Evolutionary conservation across 2,329 filamentous ascomycete species (phyloP), one percentile per base, ranked within the genome.

Genomic region (Albophoma yamanashiensis): DNA sequence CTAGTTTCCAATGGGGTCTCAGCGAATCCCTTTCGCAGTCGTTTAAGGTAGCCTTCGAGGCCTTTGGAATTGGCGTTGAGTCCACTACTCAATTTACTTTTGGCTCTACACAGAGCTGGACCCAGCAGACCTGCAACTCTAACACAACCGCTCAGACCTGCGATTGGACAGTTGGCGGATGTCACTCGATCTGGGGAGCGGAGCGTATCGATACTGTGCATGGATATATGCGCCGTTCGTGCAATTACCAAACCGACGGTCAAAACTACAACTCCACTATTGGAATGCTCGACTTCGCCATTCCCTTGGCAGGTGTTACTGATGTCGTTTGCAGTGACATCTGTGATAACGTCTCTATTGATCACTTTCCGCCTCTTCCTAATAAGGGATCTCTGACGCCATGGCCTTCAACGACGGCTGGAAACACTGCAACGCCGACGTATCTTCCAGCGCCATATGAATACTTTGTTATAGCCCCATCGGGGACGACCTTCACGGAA

Each of bases 71-170:
- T 7, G 27, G 27, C 27, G 2, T 36, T 36, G 6, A 36, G 34
- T 36, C 34, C 34, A 36, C 34, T 11, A 38, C 36, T 11, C 8
- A 14, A 38, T 38, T 38, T 11, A 20, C 42, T 82, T 87, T 66
- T 47, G 67, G 58, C 22, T 43, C 42, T 43, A 86, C 77, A 63
- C 83, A 86, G 4, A 74, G 55, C 65, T 84, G 82, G 47, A 88
- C 65, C 0, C 86, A 77, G 43, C 20, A 40, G 31, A 83, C 4
- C 42, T 43, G 42, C 42, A 43, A 43, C 42, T 43, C 42, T 20
- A 43, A 43, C 42, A 20, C 42, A 43, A 43, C 42, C 20, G 22
- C 42, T 43, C 42, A 43, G 42, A 43, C 42, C 42, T 43, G 42
- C 42, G 22, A 6, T 20, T 43, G 42, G 42, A 43, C 17, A 7